Conservation (phyloP, 129 eudicot species). For the Solidago caesia region DNA sequence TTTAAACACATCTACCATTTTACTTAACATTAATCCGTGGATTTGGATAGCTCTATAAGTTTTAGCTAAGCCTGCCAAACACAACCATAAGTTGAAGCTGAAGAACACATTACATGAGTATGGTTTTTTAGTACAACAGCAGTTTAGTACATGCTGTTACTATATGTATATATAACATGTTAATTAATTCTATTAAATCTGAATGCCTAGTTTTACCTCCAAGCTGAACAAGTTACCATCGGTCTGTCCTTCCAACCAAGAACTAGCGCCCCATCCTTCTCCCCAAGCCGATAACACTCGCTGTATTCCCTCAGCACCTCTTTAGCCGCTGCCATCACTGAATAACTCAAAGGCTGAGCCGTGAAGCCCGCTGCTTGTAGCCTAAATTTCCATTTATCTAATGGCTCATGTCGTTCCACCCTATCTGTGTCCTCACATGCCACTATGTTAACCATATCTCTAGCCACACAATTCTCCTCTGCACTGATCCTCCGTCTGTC, state of each 20-base stretch:
- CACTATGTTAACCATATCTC: slow-evolving; percentile 55
- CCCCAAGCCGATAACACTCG: slow-evolving; percentile 27
- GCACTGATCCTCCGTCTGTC: slow-evolving; percentile 53
- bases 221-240: slow-evolving; percentile 54
- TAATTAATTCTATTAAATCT: slow-evolving; percentile 8
- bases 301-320: slow-evolving; percentile 44
- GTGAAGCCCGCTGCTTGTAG: slow-evolving; percentile 50
- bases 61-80: neutral
- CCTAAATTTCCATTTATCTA: slow-evolving; percentile 58
- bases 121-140: slow-evolving; percentile 17
- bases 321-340: slow-evolving; percentile 23
- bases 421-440: slow-evolving; percentile 55
- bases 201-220: slow-evolving; percentile 41
- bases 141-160: slow-evolving; percentile 13
- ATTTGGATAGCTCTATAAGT: too few species aligned
- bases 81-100: neutral
- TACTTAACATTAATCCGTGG: too few species aligned
- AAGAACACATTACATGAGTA: slow-evolving; percentile 5
- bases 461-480: slow-evolving; percentile 58
- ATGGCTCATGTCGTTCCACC: slow-evolving; percentile 62
- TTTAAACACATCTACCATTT: too few species aligned
- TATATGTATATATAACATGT: neutral
- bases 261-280: slow-evolving; percentile 43
- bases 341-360: slow-evolving; percentile 35
- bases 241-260: slow-evolving; percentile 54